These are phyloP conservation scores for Cicer judaicum DNA, from an alignment of 306 rosid genomes.

Conservation along the genomic window DNA sequence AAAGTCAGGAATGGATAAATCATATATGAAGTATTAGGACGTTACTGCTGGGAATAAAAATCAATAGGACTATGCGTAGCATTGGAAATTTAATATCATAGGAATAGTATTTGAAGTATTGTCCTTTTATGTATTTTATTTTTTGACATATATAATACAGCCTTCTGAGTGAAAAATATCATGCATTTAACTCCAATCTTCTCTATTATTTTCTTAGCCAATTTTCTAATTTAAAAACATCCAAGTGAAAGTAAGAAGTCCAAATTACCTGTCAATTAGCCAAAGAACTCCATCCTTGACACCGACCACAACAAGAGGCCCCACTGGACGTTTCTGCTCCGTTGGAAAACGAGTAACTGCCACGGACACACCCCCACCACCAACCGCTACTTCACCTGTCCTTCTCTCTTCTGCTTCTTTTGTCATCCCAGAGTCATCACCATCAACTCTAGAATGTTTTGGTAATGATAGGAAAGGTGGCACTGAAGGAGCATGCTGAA, in stretches of 20 bases:
- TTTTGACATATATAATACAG: neutral
- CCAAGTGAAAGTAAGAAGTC: slow-evolving; percentile 30
- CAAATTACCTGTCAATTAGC: slow-evolving; percentile 91
- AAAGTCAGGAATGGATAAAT: neutral
- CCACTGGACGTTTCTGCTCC: slow-evolving; percentile 98
- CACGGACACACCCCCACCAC: slow-evolving; percentile 98
- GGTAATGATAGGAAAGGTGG: slow-evolving; percentile 87
- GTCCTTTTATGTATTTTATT: slow-evolving; percentile 1
- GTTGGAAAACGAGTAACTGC: slow-evolving; percentile 93
- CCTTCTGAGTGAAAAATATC: slow-evolving; percentile 14
- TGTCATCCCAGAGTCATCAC: slow-evolving; percentile 62
- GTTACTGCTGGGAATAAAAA: slow-evolving; percentile 29
- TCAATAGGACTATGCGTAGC: neutral
- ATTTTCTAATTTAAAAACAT: slow-evolving; percentile 30
- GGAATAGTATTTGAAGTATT: slow-evolving; percentile 14
- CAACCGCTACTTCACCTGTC: slow-evolving; percentile 92
- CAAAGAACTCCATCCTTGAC: slow-evolving; percentile 99
- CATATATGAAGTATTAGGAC: slow-evolving; percentile 25
- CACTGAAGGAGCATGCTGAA: slow-evolving; percentile 97
- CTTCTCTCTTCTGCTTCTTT: slow-evolving; percentile 76
- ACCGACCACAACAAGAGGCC: slow-evolving; percentile 92
- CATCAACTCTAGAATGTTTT: slow-evolving; percentile 75
- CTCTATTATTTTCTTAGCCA: slow-evolving; percentile 21
- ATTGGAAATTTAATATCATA: slow-evolving; percentile 21
- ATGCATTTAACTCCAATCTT: slow-evolving; percentile 6